These are phyloP conservation scores for Phytophthora foliorum DNA, from an alignment of 352 stramenopile genomes.

Conservation along the genomic window DNA sequence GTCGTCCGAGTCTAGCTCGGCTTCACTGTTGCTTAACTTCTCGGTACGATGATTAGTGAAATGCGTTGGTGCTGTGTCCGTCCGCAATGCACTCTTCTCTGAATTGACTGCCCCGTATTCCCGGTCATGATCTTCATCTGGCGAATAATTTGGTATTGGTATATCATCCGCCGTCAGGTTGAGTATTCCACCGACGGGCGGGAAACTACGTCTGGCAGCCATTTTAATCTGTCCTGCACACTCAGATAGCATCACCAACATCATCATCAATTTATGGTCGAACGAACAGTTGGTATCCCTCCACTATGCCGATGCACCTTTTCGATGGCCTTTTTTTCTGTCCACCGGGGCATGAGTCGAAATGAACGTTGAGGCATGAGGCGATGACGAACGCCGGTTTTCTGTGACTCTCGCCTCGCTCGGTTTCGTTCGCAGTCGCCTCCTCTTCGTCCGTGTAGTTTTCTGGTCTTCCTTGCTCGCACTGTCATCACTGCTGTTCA, in stretches of 20 bases:
- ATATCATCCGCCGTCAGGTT: conserved; percentile 1
- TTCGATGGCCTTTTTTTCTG: conserved; percentile 1
- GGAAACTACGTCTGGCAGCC: conserved; percentile 12
- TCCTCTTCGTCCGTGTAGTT: conserved; percentile 6
- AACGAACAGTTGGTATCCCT: not conserved
- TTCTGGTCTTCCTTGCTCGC: not conserved
- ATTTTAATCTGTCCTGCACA: conserved; percentile 21
- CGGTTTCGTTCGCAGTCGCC: conserved; percentile 18
- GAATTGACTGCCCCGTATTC: not conserved
- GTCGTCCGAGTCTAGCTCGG: not conserved
- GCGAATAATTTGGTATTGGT: conserved; percentile 6
- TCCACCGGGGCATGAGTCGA: not conserved
- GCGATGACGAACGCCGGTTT: not conserved
- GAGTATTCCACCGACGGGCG: conserved; percentile 6
- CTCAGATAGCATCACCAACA: conserved; percentile 3
- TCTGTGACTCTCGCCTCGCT: conserved; percentile 4
- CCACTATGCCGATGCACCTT: conserved; percentile 12
- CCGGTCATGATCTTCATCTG: not conserved
- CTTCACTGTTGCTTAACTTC: not conserved
- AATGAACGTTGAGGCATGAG: not conserved
- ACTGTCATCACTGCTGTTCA: conserved; percentile 22
- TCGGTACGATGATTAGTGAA: not conserved
- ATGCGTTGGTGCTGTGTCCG: not conserved
- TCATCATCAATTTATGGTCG: conserved; percentile 11
- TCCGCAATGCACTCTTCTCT: not conserved